Evolutionary conservation across 2,329 filamentous ascomycete species (phyloP).

Genomic region (Aspergillus sp.): DNA sequence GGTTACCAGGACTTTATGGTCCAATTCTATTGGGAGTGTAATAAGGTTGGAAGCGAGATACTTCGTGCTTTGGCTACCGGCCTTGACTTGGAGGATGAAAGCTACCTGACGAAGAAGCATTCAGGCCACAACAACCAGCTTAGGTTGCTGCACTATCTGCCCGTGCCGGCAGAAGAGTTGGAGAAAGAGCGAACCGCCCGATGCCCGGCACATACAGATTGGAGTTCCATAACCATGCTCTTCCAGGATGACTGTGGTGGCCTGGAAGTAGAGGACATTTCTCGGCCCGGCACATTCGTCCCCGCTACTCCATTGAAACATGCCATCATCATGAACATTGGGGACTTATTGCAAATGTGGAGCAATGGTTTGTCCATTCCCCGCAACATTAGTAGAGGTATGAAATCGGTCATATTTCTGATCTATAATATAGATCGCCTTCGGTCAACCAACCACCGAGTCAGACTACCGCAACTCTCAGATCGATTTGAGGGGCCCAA

Average conservation of each 20-base stretch:
- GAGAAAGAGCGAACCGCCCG: constrained; percentile 48
- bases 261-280: constrained; percentile 52
- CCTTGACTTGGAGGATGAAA: constrained; percentile 49
- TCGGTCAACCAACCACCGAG: constrained; percentile 57
- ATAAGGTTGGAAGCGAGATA: constrained; percentile 46
- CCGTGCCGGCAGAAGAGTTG: constrained; percentile 48
- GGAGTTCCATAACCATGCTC: constrained; percentile 55
- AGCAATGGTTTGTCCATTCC: constrained; percentile 45
- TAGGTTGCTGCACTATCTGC: constrained; percentile 61
- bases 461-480: constrained; percentile 47
- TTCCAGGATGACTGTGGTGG: constrained; percentile 58
- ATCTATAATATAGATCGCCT: constrained; percentile 44
- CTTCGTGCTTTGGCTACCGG: constrained; percentile 52
- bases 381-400: background rate
- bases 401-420: constrained; percentile 1
- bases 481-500: constrained; percentile 42
- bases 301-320: constrained; percentile 43
- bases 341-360: constrained; percentile 54
- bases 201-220: constrained; percentile 58
- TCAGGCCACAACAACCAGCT: constrained; percentile 61
- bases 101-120: constrained; percentile 53
- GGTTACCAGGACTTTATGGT: constrained; percentile 53
- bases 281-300: constrained; percentile 43
- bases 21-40: constrained; percentile 53
- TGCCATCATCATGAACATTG: constrained; percentile 52